phyloP scores from a whole-genome alignment of 176 grass and related monocot genomes.

The Phoenix roebelenii region DNA sequence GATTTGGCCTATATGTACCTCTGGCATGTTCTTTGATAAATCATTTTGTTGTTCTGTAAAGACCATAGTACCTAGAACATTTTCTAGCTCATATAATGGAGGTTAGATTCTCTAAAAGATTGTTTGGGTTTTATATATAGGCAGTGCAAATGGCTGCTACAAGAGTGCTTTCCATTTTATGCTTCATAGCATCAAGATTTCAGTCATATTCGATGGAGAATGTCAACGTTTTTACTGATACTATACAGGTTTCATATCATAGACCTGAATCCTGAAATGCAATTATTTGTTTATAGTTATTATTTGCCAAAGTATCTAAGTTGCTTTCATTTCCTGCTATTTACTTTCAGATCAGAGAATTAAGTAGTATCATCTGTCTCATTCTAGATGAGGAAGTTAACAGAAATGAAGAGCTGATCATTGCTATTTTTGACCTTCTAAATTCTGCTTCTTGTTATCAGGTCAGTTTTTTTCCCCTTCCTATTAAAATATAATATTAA shows the following conservation, averaged over 20 bases:
- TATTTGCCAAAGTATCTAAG: too few relatives aligned
- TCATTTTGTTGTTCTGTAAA: too few relatives aligned
- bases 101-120: not conserved
- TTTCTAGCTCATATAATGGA: too few relatives aligned
- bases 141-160: constrained; percentile 58
- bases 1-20: too few relatives aligned
- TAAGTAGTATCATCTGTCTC: constrained; percentile 36
- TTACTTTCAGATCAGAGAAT: constrained; percentile 39
- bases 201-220: constrained; percentile 53
- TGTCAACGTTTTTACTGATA: constrained; percentile 51
- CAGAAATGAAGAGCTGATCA: constrained; percentile 30
- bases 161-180: constrained; percentile 59
- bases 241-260: constrained; percentile 42
- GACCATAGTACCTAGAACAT: too few relatives aligned
- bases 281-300: too few relatives aligned
- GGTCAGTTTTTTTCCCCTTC: constrained; percentile 31
- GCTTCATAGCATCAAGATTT: constrained; percentile 49
- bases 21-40: too few relatives aligned
- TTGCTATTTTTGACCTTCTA: constrained; percentile 64
- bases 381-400: constrained; percentile 47
- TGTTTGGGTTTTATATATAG: constrained; percentile 29
- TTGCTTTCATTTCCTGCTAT: not conserved
- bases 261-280: too few relatives aligned
- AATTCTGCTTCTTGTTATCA: constrained; percentile 67
- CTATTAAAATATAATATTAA: too few relatives aligned